Evolutionary conservation across 1,139 yeast genomes (phyloP).

Genomic region (Nakaseomyces uthaithaninus): DNA sequence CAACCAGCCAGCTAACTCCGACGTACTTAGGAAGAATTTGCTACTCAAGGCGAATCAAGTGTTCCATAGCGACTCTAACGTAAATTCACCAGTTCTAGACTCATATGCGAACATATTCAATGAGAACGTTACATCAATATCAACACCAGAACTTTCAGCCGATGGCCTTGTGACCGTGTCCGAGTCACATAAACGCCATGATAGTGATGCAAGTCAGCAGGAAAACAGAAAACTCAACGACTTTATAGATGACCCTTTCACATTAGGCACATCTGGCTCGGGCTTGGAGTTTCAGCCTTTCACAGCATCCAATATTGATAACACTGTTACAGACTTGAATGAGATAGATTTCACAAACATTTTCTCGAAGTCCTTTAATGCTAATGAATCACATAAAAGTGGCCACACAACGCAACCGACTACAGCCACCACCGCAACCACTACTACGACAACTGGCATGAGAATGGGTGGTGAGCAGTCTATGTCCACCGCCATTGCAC

Average conservation of each 20-base stretch:
- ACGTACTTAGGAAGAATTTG: neutral
- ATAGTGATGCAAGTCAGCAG: slow-evolving; percentile 2
- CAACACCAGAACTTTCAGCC: slow-evolving; percentile 1
- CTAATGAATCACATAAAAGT: neutral
- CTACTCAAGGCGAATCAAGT: slow-evolving; percentile 1
- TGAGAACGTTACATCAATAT: neutral
- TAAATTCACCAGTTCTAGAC: neutral
- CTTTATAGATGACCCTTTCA: slow-evolving; percentile 6
- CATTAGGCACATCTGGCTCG: neutral
- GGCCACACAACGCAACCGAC: neutral
- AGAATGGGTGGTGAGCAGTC: too few relatives aligned
- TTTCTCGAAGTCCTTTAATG: slow-evolving; percentile 20
- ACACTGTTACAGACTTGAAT: slow-evolving; percentile 15
- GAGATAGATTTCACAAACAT: slow-evolving; percentile 33
- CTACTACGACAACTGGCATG: too few relatives aligned
- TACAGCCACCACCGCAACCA: neutral
- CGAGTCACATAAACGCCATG: neutral
- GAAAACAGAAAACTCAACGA: neutral
- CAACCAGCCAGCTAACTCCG: slow-evolving; percentile 1
- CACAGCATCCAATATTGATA: neutral
- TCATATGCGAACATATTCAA: neutral
- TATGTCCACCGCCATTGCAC: neutral
- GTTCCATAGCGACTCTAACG: neutral
- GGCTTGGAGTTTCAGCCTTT: slow-evolving; percentile 4
- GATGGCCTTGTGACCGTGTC: neutral